Evolutionary conservation across 305 asterid species (phyloP).

Genomic region (Ilex paraguariensis): DNA sequence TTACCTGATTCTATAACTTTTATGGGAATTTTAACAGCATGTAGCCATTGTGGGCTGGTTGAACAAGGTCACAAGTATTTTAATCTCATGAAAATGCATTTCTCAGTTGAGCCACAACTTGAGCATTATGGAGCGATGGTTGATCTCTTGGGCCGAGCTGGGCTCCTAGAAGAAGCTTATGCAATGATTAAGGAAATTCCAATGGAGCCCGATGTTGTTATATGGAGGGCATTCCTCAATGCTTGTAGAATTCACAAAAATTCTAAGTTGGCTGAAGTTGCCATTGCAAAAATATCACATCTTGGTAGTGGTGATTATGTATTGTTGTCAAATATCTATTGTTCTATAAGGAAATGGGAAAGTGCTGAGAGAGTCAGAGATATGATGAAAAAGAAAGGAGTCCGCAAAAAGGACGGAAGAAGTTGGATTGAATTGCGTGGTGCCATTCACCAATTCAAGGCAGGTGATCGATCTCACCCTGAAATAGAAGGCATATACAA

Average conservation of each 20-base stretch:
- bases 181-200: no score
- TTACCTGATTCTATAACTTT: conserved; percentile 52
- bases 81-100: no score
- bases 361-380: conserved; percentile 52
- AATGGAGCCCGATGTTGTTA: conserved; percentile 31
- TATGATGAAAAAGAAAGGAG: conserved; percentile 47
- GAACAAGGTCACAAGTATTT: no score
- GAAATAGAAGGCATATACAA: conserved; percentile 48
- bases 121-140: no score
- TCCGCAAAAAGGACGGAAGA: conserved; percentile 57
- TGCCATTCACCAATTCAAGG: conserved; percentile 51
- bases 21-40: no score
- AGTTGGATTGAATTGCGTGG: conserved; percentile 69
- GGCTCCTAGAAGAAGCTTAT: no score
- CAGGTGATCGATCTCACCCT: conserved; percentile 57
- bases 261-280: conserved; percentile 46
- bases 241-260: conserved; percentile 65
- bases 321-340: conserved; percentile 62
- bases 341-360: conserved; percentile 56
- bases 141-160: no score
- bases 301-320: conserved; percentile 63
- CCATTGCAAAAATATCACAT: conserved; percentile 39
- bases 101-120: no score
- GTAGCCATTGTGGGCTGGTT: no score
- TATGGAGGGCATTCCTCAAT: conserved; percentile 73